Conservation (phyloP, 2,329 filamentous ascomycete genomes). For the Colletotrichum agaves region DNA sequence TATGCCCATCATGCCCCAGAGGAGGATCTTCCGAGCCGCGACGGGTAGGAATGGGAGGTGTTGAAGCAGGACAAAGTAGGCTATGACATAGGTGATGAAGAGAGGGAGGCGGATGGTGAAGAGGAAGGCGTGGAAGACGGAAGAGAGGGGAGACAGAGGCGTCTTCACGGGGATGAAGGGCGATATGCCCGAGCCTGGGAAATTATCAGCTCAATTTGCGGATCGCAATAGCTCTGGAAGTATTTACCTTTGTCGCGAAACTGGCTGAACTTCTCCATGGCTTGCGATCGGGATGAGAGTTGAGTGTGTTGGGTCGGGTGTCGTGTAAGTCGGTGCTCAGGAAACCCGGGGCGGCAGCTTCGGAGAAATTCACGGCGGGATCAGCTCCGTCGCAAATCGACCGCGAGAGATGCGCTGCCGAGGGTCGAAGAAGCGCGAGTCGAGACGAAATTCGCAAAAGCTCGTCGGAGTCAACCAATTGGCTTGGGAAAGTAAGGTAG, state of each 20-base stretch:
- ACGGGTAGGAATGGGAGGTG: conserved; percentile 76
- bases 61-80: conserved; percentile 86
- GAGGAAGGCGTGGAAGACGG: conserved; percentile 74
- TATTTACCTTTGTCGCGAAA: conserved; percentile 85
- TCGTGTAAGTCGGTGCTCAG: conserved; percentile 23
- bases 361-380: conserved; percentile 22
- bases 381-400: conserved; percentile 1
- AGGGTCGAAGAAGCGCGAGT: background rate
- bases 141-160: conserved; percentile 69
- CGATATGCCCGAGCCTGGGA: conserved; percentile 88
- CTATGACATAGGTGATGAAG: conserved; percentile 72
- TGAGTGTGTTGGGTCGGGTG: background rate
- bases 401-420: conserved; percentile 11
- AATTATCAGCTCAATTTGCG: background rate
- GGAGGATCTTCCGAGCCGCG: conserved; percentile 78
- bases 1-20: conserved; percentile 89
- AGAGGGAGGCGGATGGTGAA: conserved; percentile 85
- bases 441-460: background rate
- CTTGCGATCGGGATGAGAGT: background rate
- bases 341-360: background rate
- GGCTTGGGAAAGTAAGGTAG: background rate
- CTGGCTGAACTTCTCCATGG: conserved; percentile 95
- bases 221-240: background rate
- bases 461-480: background rate
- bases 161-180: conserved; percentile 89